Base-by-base conservation (phyloP, 108 stramenopile genomes). In the Licmophora abbreviata region DNA sequence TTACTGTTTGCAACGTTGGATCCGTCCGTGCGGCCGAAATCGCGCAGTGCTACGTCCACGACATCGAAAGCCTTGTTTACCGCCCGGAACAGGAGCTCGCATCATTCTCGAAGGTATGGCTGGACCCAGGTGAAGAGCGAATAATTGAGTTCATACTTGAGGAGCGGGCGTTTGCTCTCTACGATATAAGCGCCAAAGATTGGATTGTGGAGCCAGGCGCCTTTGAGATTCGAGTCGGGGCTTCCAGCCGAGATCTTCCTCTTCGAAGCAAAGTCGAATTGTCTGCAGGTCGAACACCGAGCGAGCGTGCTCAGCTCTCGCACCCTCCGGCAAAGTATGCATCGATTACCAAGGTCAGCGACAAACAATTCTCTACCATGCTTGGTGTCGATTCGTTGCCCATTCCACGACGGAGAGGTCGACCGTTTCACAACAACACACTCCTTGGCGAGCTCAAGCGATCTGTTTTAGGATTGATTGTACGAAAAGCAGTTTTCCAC, bases 1-100 rank as follows among this genome's bases (percentile, higher is more conserved):
- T 73, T n/a, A 29, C 30, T 12, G 14, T 78, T 7, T 29, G 28
- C 15, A 78, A 78, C 29, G 59, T 46, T 50, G 76, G 76, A 20
- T 7, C 14, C 0, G 28, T 45, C 20, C 8, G 58, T 1, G 77
- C 45, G 26, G 61, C 61, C 42, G 77, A 78, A 54, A 60, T 73
- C 24, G 51, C 56, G 0, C 77, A 78, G 42, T 59, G 54, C 21
- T 78, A 78, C 35, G 54, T 78, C 3, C 22, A 51, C 29, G 66
- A 71, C n/a, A 33, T 54, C 24, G 31, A 59, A 18, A 22, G 67
- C n/a, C 37, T 61, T 2, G 70, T 78, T 11, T 66, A 78, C 48
- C 71, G 68, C 25, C 71, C 77, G 27, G 14, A 33, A 6, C 77
- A 73, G 33, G 71, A 78, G 49, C 44, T 78, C 20, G 60, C 69